phyloP scores from a whole-genome alignment of 176 grass and related monocot species.

The Juncus inflexus region DNA sequence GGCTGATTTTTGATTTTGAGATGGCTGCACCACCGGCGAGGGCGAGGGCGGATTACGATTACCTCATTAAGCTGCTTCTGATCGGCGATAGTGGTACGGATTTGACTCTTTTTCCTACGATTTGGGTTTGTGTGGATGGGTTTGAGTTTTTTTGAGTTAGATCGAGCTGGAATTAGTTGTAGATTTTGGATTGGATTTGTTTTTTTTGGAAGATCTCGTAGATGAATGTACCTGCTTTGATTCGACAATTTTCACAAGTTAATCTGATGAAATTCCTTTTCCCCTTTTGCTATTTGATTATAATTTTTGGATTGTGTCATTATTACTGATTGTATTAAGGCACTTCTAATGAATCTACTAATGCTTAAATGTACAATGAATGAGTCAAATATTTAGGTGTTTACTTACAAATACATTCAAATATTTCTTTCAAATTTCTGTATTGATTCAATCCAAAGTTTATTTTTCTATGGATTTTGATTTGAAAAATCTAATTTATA shows the following conservation, averaged over 20 bases:
- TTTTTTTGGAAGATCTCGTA: slow-evolving; percentile 5
- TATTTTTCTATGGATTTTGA: too few species aligned
- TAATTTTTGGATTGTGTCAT: too few species aligned
- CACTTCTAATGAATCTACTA: too few species aligned
- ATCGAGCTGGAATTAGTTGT: background rate
- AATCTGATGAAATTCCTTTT: too few species aligned
- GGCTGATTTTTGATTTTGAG: slow-evolving; percentile 8
- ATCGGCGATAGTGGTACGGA: slow-evolving; percentile 88
- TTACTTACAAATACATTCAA: too few species aligned
- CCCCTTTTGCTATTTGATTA: too few species aligned
- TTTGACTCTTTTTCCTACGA: slow-evolving; percentile 20
- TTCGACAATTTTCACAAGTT: too few species aligned
- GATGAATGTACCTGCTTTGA: background rate
- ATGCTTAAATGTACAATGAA: too few species aligned
- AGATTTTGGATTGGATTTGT: slow-evolving; percentile 1
- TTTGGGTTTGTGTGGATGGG: slow-evolving; percentile 1
- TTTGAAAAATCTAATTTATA: background rate
- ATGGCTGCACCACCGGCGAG: slow-evolving; percentile 73
- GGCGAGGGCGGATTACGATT: slow-evolving; percentile 71
- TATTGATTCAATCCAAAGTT: too few species aligned
- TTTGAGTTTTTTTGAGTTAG: background rate
- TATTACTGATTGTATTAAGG: too few species aligned
- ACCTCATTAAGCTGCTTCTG: slow-evolving; percentile 78
- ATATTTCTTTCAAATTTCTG: too few species aligned
- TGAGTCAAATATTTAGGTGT: too few species aligned